phyloP scores from a whole-genome alignment of 108 stramenopile species.

The Craspedostauros australis region DNA sequence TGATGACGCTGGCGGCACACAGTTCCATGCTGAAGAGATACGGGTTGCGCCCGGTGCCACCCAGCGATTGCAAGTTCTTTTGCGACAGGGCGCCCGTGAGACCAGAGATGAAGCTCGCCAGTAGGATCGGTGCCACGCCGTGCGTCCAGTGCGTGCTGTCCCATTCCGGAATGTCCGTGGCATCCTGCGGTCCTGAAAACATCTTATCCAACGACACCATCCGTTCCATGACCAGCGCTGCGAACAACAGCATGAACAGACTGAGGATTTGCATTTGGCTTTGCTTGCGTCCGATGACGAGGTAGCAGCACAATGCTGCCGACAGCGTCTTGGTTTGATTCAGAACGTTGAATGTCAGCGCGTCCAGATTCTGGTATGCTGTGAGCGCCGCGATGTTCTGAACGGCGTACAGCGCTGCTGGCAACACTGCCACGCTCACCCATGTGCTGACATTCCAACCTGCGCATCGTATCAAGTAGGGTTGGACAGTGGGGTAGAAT shows the following conservation, averaged over 20 bases:
- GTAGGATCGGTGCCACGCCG: constrained; percentile 73
- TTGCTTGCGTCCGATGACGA: constrained; percentile 84
- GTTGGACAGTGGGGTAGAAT: too few species aligned
- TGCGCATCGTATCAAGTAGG: too few species aligned
- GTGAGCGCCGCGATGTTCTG: constrained; percentile 86
- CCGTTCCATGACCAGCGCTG: constrained; percentile 79
- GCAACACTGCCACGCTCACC: constrained; percentile 67
- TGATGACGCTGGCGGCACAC: constrained; percentile 50
- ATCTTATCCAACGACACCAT: constrained; percentile 33
- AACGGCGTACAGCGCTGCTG: constrained; percentile 84
- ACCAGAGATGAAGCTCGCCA: constrained; percentile 84
- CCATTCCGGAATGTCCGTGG: constrained; percentile 16
- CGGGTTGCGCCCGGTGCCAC: constrained; percentile 61
- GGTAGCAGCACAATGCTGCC: constrained; percentile 89
- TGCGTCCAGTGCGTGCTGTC: constrained; percentile 51
- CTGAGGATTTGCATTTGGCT: constrained; percentile 74
- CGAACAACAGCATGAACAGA: constrained; percentile 64
- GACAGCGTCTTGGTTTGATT: constrained; percentile 95
- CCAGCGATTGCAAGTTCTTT: constrained; percentile 62
- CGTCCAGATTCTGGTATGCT: constrained; percentile 89
- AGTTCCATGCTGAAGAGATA: constrained; percentile 88
- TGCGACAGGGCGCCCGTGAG: constrained; percentile 88
- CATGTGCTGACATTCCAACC: constrained; percentile 61
- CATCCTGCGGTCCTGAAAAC: constrained; percentile 5
- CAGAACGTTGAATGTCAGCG: constrained; percentile 90